Base-by-base conservation (phyloP, 169 alveolate species). In the Plasmodium falciparum region DNA sequence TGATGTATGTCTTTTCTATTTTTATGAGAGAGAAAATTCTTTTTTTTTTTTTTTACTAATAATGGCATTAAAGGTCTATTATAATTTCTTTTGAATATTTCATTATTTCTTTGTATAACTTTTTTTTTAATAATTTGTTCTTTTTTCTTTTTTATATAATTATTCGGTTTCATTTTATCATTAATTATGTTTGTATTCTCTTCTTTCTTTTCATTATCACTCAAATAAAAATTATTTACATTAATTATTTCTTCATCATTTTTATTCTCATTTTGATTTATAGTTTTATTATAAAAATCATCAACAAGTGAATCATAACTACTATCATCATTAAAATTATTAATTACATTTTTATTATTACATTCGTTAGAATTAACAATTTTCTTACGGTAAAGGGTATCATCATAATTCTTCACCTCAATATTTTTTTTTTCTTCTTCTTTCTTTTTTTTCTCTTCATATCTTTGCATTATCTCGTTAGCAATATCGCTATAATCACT, bases 261-360 rank as follows among this genome's bases (percentile, higher is more conserved):
- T 20, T 29, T 50, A 47, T 13, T 47, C 45, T 22, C 13, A 12
- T 49, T 52, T 17, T 72, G 71, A 2, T 50, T 65, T 66, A 86
- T 45, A 29, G 74, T 75, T 50, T 72, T 59, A 45, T 62, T 67
- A 49, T 71, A 86, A 17, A 86, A 86, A 43, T 86, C 92, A 17
- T 86, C 92, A 26, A 86, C 92, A 3, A 86, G 76, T 11, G 92
- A 86, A 65, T 86, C 88, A 43, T 66, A 86, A 58, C 92, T 86
- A 20, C 88, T 72, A 26, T 66, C 76, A 9, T 61, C 76, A 22
- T 66, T 74, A n/a, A 69, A 33, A 13, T 50, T 65, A 20, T 86
- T 33, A 7, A 17, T 12, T 22, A 39, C 9, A 39, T 5, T 39
- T 39, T 39, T 7, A 39, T 39, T 39, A 24, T 43, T 39, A 20